Percentiles rank a stretch among this genome's conserved stretches.
These are phyloP conservation scores for Myochromella boudieri DNA, from an alignment of 768 basidiomycete genomes.

Conservation along the genomic window DNA sequence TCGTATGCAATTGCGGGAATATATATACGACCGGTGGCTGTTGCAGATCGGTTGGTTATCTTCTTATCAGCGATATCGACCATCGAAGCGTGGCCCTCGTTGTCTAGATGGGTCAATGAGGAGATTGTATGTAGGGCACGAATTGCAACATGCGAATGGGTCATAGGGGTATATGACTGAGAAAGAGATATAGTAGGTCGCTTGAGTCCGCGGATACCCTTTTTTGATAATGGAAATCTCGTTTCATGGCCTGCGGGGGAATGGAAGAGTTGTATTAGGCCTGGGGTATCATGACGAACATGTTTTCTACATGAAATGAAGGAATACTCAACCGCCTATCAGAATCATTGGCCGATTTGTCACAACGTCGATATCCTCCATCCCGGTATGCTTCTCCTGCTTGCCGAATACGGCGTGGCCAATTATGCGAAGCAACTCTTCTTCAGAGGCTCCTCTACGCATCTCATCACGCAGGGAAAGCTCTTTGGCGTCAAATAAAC, in stretches of 20 bases:
- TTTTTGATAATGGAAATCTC: background rate
- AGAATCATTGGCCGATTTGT: constrained; percentile 88
- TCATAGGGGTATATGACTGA: constrained; percentile 17
- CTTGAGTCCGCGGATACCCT: background rate
- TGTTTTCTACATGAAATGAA: constrained; percentile 23
- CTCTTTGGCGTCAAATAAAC: constrained; percentile 83
- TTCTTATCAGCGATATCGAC: constrained; percentile 74
- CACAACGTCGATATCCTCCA: constrained; percentile 76
- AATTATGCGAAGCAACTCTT: constrained; percentile 59
- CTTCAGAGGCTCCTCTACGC: constrained; percentile 63
- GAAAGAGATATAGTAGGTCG: background rate
- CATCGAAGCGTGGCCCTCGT: constrained; percentile 72
- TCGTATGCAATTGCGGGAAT: constrained; percentile 66
- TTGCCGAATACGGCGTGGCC: constrained; percentile 67
- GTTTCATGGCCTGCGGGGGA: too few species aligned
- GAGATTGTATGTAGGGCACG: constrained; percentile 24
- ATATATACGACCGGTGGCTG: constrained; percentile 70
- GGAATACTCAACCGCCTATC: constrained; percentile 84
- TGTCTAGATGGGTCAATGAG: constrained; percentile 71
- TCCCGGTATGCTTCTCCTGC: constrained; percentile 81
- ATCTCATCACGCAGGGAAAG: constrained; percentile 78
- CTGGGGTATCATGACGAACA: constrained; percentile 16
- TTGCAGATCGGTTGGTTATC: constrained; percentile 65
- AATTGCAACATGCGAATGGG: background rate
- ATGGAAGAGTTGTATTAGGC: constrained; percentile 16